phyloP scores from a whole-genome alignment of 768 basidiomycete genomes.

The Tulasnella sp. region DNA sequence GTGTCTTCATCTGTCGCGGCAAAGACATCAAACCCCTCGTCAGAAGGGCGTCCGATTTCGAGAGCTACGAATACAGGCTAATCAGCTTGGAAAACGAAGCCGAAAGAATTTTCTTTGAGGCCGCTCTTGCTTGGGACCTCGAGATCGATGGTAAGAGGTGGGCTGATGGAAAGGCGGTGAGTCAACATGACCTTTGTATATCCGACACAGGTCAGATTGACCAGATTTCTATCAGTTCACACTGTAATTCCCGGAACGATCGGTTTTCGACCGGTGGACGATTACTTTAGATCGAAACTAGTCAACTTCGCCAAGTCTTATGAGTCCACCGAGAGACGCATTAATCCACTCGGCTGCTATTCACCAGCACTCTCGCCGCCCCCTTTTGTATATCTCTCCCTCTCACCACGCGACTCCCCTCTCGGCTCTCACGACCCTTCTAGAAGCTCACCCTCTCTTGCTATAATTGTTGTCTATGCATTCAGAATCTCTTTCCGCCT shows the following conservation, averaged over 20 bases:
- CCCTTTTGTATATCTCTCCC: too few species aligned
- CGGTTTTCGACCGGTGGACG: neutral
- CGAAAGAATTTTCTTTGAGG: slow-evolving; percentile 88
- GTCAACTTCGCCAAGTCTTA: slow-evolving; percentile 1
- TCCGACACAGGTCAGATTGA: too few species aligned
- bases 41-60: slow-evolving; percentile 79
- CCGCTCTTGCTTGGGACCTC: slow-evolving; percentile 87
- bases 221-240: neutral
- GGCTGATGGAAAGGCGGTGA: slow-evolving; percentile 54
- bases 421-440: too few species aligned
- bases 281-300: neutral
- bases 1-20: slow-evolving; percentile 76
- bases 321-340: too few species aligned
- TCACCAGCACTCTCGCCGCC: too few species aligned
- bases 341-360: too few species aligned
- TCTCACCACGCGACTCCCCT: too few species aligned
- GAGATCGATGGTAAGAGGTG: slow-evolving; percentile 81
- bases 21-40: slow-evolving; percentile 59
- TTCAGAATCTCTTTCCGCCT: too few species aligned
- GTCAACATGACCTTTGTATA: slow-evolving; percentile 27
- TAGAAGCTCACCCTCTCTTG: too few species aligned
- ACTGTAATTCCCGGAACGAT: neutral
- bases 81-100: slow-evolving; percentile 61
- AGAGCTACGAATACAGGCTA: slow-evolving; percentile 72
- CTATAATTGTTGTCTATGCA: too few species aligned